A percentile compares a stretch with the other conserved stretches of the same genome.
Evolutionary conservation across 768 basidiomycete genomes (phyloP).

Genomic region (Russula griseocarnosa): DNA sequence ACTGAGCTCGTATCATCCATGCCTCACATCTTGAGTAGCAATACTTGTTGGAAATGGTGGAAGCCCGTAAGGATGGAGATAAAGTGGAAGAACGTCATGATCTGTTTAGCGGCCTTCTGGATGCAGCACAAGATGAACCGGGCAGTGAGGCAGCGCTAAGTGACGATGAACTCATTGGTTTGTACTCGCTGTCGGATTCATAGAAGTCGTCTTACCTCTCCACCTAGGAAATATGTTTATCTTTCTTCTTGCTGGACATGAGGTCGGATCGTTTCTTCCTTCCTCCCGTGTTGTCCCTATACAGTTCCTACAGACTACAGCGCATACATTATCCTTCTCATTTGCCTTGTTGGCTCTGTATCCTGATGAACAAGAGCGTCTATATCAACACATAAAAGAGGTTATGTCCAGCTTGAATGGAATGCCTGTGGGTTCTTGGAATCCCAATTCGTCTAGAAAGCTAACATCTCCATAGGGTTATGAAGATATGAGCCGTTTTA

Average conservation of each 20-base stretch:
- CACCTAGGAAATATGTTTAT: constrained; percentile 33
- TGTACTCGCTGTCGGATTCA: too few species aligned
- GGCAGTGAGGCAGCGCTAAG: constrained; percentile 23
- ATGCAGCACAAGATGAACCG: constrained; percentile 25
- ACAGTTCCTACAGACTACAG: constrained; percentile 35
- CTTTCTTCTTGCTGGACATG: constrained; percentile 37
- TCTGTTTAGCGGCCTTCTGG: constrained; percentile 32
- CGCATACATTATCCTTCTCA: constrained; percentile 38
- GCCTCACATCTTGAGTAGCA: constrained; percentile 6
- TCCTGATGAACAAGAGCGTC: constrained; percentile 41
- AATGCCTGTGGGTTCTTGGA: neutral
- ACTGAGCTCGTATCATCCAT: neutral
- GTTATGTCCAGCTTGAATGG: constrained; percentile 32
- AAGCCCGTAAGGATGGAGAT: constrained; percentile 20
- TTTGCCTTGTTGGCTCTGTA: constrained; percentile 43
- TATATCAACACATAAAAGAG: constrained; percentile 37
- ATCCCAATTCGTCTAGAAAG: neutral
- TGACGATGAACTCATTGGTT: constrained; percentile 13
- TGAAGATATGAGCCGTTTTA: too few species aligned
- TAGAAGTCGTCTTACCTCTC: neutral
- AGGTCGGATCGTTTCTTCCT: constrained; percentile 24
- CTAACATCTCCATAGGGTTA: too few species aligned
- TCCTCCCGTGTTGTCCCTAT: neutral
- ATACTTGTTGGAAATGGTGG: constrained; percentile 34
- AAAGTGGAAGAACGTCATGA: constrained; percentile 30